A percentile compares a stretch with the other conserved stretches of the same genome.
These are phyloP conservation scores for Tuber umbilicatum DNA, from an alignment of 495 filamentous ascomycete genomes.

Conservation along the genomic window DNA sequence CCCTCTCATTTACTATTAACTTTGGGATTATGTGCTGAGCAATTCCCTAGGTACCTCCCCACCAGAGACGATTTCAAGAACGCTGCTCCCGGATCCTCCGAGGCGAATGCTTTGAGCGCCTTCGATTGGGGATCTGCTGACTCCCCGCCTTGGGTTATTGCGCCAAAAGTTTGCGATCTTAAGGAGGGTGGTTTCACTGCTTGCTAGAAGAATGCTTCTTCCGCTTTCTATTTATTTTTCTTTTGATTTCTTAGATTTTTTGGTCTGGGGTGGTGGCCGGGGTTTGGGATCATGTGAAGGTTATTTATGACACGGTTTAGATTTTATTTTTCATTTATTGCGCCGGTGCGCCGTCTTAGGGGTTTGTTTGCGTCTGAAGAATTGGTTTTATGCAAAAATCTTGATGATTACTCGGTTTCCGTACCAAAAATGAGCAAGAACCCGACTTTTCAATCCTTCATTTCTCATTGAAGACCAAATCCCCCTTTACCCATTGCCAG, in stretches of 20 bases:
- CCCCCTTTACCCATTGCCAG: too few relatives aligned
- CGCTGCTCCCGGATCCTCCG: constrained; percentile 9
- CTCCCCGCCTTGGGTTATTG: constrained; percentile 30
- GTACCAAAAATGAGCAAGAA: too few relatives aligned
- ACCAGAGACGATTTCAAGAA: constrained; percentile 17
- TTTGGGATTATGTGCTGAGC: background rate
- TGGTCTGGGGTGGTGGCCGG: background rate
- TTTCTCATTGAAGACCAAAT: too few relatives aligned
- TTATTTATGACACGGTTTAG: background rate
- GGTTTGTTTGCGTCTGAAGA: background rate
- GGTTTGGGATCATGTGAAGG: background rate
- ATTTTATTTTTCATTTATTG: background rate
- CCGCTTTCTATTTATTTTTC: background rate
- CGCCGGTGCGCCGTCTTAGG: background rate
- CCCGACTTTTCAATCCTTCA: too few relatives aligned
- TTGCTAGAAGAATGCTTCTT: constrained; percentile 13
- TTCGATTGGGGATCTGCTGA: constrained; percentile 35
- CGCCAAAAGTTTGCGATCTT: constrained; percentile 18
- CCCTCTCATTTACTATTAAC: background rate
- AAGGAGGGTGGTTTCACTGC: constrained; percentile 29
- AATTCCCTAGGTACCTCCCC: constrained; percentile 25
- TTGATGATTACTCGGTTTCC: too few relatives aligned
- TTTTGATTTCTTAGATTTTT: background rate
- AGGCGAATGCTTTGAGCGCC: constrained; percentile 16
- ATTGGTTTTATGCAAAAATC: too few relatives aligned